phyloP scores from a whole-genome alignment of 2,329 filamentous ascomycete genomes.

The Cladosporium sp. region DNA sequence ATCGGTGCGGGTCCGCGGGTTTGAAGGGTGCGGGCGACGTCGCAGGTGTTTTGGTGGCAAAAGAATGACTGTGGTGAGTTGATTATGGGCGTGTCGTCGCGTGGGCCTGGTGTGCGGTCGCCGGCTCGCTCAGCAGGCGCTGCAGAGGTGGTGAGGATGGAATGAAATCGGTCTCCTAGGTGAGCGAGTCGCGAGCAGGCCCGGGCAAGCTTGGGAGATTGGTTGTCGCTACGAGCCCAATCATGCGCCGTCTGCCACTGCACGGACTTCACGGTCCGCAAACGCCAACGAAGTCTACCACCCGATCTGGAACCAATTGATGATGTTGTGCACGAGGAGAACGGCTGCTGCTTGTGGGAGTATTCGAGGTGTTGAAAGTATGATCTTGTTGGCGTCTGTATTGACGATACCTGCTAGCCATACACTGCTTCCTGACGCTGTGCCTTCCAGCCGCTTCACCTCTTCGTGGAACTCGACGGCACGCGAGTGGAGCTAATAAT shows the following conservation, averaged over 20 bases:
- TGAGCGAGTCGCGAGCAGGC: background rate
- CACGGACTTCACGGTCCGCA: background rate
- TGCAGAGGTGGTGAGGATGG: slow-evolving; percentile 4
- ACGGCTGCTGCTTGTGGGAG: background rate
- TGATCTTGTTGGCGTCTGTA: background rate
- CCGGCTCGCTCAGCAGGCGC: slow-evolving; percentile 3
- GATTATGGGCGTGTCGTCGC: slow-evolving; percentile 3
- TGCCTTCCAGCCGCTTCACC: background rate
- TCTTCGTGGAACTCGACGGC: background rate
- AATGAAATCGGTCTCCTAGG: slow-evolving; percentile 3
- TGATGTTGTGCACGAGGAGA: background rate
- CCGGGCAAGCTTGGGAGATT: background rate
- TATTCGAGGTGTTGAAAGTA: background rate
- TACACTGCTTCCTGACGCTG: background rate
- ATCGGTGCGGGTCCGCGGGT: slow-evolving; percentile 1
- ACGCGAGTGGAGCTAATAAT: background rate
- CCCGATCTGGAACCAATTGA: background rate
- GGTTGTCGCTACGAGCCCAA: background rate
- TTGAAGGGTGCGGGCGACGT: background rate
- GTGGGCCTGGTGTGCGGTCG: background rate
- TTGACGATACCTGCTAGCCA: background rate
- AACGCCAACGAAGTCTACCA: background rate
- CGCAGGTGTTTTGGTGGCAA: background rate
- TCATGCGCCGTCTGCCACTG: background rate
- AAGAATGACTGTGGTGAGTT: slow-evolving; percentile 12